Base-by-base conservation (phyloP, 2,329 filamentous ascomycete genomes). In the Penicillium fuscoglaucum region DNA sequence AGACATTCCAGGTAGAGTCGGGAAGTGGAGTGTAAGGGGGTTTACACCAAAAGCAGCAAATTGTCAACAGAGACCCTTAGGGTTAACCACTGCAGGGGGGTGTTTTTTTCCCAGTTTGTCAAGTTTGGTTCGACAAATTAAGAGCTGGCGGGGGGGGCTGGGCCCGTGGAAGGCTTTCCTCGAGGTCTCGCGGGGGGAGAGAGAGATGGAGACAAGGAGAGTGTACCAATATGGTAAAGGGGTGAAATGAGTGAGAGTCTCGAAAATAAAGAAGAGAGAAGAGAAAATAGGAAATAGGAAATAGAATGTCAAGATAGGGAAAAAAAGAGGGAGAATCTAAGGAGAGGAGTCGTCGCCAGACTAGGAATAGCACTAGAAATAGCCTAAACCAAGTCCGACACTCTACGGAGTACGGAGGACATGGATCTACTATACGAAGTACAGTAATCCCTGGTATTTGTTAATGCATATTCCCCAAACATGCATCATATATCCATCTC, bases 1-100 rank as follows among this genome's bases (percentile, higher is more conserved):
- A 64, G 66, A 70, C 72, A 74, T 74, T 52, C 69, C 71, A 71
- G 64, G 61, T 61, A 62, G 45, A 49, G 55, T 46, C 39, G 39
- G 15, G 6, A 43, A 17, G 51, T 53, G 40, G 40, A 46, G 54
- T 46, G 61, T 59, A 58, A 63, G 62, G 63, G 62, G 60, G 45
- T 24, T 12, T 12, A 40, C 28, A 46, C 68, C 70, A 57, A 68
- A 71, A 72, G 64, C 52, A 70, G 72, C 68, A 69, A 72, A 65
- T 69, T 68, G 70, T 72, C 70, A 74, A 74, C 68, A 72, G 12
- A 33, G 6, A 40, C 37, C 29, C 15, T 28, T 44, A 28, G 17
- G 26, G 44, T 51, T 41, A 29, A 55, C 12, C 19, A 43, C 51
- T 35, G 33, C 48, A 51, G 48, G 40, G 17, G 46, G 43, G 29